Conservation (phyloP, 192 early-diverging fungal species). For the Backusella tuberculispora region DNA sequence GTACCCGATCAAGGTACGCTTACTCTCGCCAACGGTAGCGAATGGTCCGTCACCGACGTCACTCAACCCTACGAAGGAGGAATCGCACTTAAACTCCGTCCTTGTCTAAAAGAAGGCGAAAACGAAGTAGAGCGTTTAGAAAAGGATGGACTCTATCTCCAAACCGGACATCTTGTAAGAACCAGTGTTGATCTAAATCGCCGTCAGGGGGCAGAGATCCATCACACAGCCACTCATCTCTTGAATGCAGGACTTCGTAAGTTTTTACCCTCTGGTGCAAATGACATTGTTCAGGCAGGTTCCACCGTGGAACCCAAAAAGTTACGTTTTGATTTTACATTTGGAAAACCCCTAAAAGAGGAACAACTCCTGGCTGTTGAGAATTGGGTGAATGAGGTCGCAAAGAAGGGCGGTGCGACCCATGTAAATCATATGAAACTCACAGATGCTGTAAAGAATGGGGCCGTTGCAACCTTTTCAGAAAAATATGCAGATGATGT, state of each 20-base stretch:
- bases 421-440: slow-evolving; percentile 46
- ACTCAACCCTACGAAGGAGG: slow-evolving; percentile 55
- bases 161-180: slow-evolving; percentile 43
- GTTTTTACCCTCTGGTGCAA: slow-evolving; percentile 38
- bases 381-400: slow-evolving; percentile 53
- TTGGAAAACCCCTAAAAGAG: slow-evolving; percentile 48
- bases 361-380: slow-evolving; percentile 53
- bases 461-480: slow-evolving; percentile 56
- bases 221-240: slow-evolving; percentile 64
- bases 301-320: slow-evolving; percentile 54
- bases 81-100: slow-evolving; percentile 45
- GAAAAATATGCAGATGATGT: slow-evolving; percentile 62
- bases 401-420: slow-evolving; percentile 40
- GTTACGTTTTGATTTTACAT: slow-evolving; percentile 63
- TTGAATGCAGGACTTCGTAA: slow-evolving; percentile 57
- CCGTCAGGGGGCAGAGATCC: slow-evolving; percentile 51
- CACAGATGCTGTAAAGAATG: slow-evolving; percentile 51
- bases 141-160: slow-evolving; percentile 46
- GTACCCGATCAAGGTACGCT: slow-evolving; percentile 51
- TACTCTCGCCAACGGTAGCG: slow-evolving; percentile 42
- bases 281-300: slow-evolving; percentile 57
- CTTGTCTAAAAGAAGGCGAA: neutral
- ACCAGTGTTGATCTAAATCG: slow-evolving; percentile 45
- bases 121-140: slow-evolving; percentile 21
- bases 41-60: slow-evolving; percentile 51